Evolutionary conservation across 225 moss, liverwort and hornwort genomes (phyloP).

Genomic region (Pseudoscleropodium purum): DNA sequence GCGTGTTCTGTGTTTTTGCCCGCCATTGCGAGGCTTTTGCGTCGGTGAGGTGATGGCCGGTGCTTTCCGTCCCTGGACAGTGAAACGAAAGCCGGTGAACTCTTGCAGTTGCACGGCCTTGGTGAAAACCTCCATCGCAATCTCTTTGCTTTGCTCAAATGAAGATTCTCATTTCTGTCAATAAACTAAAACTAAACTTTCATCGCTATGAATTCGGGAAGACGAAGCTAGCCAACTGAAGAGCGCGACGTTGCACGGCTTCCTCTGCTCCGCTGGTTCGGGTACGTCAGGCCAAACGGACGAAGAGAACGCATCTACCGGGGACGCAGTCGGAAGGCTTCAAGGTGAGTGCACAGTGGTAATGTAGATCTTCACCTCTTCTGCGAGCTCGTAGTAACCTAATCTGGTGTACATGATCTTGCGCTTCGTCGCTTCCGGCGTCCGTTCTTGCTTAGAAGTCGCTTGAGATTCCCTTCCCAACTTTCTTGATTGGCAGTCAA

Average conservation of each 20-base stretch:
- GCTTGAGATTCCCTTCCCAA: background rate
- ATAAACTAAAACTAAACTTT: too few relatives aligned
- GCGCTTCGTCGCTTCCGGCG: background rate
- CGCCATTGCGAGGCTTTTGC: too few relatives aligned
- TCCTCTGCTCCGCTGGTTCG: background rate
- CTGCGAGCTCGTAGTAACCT: background rate
- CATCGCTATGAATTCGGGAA: background rate
- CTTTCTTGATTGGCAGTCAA: background rate
- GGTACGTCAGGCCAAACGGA: background rate
- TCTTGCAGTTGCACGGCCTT: background rate
- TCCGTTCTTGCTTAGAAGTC: background rate
- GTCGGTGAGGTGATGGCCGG: background rate
- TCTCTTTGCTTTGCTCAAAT: background rate
- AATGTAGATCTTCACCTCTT: background rate
- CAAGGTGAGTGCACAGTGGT: background rate
- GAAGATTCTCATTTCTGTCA: background rate
- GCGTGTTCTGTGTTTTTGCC: background rate
- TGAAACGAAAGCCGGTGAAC: background rate
- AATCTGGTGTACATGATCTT: background rate
- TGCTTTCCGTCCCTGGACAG: too few relatives aligned
- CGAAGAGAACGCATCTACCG: background rate
- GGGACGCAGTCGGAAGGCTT: background rate
- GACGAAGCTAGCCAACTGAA: background rate
- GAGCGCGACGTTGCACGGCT: background rate
- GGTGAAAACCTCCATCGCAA: background rate